Base-by-base conservation (phyloP, 2,329 filamentous ascomycete species). In the Fonsecaea nubica region DNA sequence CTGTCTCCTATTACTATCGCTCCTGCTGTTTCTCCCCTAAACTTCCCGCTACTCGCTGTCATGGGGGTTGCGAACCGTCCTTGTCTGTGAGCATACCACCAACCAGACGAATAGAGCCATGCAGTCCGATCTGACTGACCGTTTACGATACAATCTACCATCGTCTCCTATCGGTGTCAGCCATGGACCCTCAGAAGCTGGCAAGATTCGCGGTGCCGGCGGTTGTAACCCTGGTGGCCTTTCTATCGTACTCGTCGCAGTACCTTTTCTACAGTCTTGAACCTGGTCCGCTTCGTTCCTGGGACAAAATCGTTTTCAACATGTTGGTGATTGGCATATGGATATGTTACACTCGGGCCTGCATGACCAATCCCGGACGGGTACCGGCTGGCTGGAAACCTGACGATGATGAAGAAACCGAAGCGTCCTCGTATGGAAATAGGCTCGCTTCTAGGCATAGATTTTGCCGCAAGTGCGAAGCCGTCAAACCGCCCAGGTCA, bases 401-500 rank as follows among this genome's bases (percentile, higher is more conserved):
- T 25, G 67, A 72, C 10, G 64, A 73, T 4, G 57, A 50, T 15
- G 42, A 69, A 53, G 72, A 73, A 45, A 60, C 65, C 13, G 72
- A 10, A 35, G 13, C 33, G 13, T 74, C 38, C 48, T 45, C 21
- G 12, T 48, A 33, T 25, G 18, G 38, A 45, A 42, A 67, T 36
- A 57, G 70, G 48, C 68, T 68, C 3, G 70, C 70, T 42, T 67
- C 72, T 30, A 76, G 80, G 56, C 77, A 79, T 60, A 75, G 82
- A 68, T 89, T 87, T 86, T 90, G 87, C 74, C 81, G 85, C 66
- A 87, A 83, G 78, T 90, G 87, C 71, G 81, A 87, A 69, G 82
- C 83, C 45, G 79, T 80, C 64, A 90, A 90, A 73, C 87, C 87
- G 5, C 86, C 87, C 12, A 78, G 87, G 67, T 84, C 87, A 25